phyloP scores from a whole-genome alignment of 495 filamentous ascomycete species.

The Trichoderma gamsii region DNA sequence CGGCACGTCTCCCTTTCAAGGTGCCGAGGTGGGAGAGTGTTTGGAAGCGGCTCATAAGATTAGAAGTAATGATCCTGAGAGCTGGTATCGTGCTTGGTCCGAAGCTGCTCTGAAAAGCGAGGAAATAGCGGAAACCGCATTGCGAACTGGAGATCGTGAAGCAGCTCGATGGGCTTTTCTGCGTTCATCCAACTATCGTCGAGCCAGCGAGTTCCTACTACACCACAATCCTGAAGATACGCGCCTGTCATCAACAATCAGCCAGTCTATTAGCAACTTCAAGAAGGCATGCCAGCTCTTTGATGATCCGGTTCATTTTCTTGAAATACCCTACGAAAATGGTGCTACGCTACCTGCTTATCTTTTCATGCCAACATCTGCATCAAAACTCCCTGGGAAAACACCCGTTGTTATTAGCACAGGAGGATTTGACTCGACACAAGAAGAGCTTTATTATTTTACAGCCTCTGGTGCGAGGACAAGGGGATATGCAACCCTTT shows the following conservation, averaged over 20 bases:
- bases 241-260: slow-evolving; percentile 19
- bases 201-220: slow-evolving; percentile 35
- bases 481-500: slow-evolving; percentile 43
- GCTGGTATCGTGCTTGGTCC: slow-evolving; percentile 35
- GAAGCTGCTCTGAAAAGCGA: slow-evolving; percentile 28
- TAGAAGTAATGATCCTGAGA: slow-evolving; percentile 33
- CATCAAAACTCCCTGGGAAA: slow-evolving; percentile 25
- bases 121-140: slow-evolving; percentile 29
- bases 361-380: slow-evolving; percentile 33
- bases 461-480: slow-evolving; percentile 19
- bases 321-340: slow-evolving; percentile 39
- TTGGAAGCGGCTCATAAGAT: slow-evolving; percentile 36
- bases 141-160: slow-evolving; percentile 20
- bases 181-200: slow-evolving; percentile 38
- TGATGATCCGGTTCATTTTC: slow-evolving; percentile 19
- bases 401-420: slow-evolving; percentile 37
- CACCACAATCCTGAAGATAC: slow-evolving; percentile 17
- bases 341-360: slow-evolving; percentile 31
- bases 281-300: slow-evolving; percentile 21
- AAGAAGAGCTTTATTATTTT: slow-evolving; percentile 45
- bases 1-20: slow-evolving; percentile 29
- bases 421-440: slow-evolving; percentile 37
- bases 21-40: slow-evolving; percentile 38
- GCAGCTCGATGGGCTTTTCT: slow-evolving; percentile 31
- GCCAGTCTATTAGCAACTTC: slow-evolving; percentile 24